Percentiles rank a stretch among this genome's conserved stretches.
phyloP scores from a whole-genome alignment of 495 filamentous ascomycete species.

The Cryomyces antarcticus region DNA sequence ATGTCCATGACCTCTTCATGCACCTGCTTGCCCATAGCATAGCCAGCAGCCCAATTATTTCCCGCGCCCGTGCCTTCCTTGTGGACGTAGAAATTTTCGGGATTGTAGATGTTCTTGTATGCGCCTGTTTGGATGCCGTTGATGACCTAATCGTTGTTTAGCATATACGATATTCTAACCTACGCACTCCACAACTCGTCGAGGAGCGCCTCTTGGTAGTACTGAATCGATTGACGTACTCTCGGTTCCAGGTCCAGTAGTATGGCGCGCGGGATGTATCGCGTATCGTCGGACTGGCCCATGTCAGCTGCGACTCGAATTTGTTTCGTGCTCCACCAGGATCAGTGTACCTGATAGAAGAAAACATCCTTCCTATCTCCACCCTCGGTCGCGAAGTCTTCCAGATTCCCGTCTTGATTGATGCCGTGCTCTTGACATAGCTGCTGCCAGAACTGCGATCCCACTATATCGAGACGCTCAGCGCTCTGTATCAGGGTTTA shows the following conservation, averaged over 20 bases:
- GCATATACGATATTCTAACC: too few relatives aligned
- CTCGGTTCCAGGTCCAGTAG: constrained; percentile 86
- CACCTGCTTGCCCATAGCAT: constrained; percentile 74
- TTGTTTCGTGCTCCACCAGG: too few relatives aligned
- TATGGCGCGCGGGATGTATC: constrained; percentile 94
- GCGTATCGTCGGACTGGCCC: constrained; percentile 69
- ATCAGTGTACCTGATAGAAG: constrained; percentile 96
- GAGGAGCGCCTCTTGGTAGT: neutral
- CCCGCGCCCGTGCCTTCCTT: constrained; percentile 82
- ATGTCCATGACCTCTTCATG: constrained; percentile 98
- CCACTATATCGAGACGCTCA: constrained; percentile 32
- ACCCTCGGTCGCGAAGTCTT: constrained; percentile 88
- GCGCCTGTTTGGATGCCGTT: constrained; percentile 77
- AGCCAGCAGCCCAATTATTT: constrained; percentile 96
- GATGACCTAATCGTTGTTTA: constrained; percentile 41
- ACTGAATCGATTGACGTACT: constrained; percentile 31
- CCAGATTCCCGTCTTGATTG: constrained; percentile 86
- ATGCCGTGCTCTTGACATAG: constrained; percentile 96
- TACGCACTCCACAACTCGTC: neutral
- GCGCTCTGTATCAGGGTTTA: neutral
- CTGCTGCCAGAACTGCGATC: constrained; percentile 92
- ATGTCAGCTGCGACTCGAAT: neutral
- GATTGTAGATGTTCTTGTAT: constrained; percentile 97
- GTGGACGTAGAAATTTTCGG: constrained; percentile 92
- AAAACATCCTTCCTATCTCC: constrained; percentile 97